Evolutionary conservation across 257 asterid genomes (phyloP).

Genomic region (Solanum peruvianum): DNA sequence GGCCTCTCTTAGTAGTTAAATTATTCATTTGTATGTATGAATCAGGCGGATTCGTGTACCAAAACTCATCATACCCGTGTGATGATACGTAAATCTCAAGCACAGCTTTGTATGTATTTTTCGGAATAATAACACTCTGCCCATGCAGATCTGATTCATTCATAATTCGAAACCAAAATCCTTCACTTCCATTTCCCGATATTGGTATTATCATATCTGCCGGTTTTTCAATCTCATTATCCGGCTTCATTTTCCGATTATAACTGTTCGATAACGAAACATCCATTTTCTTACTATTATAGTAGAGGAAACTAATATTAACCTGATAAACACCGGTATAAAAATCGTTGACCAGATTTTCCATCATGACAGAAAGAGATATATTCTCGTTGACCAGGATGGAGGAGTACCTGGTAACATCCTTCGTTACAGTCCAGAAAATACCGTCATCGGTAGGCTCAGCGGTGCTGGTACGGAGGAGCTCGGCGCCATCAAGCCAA

Average conservation of each 20-base stretch:
- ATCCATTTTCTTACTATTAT: slow-evolving; percentile 3
- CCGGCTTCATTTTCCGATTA: neutral
- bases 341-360: slow-evolving; percentile 50
- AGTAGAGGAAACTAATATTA: slow-evolving; percentile 54
- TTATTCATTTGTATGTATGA: slow-evolving; percentile 32
- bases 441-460: slow-evolving; percentile 45
- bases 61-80: slow-evolving; percentile 74
- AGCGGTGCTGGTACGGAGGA: slow-evolving; percentile 88
- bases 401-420: slow-evolving; percentile 56
- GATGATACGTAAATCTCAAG: slow-evolving; percentile 64
- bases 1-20: slow-evolving; percentile 33
- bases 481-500: slow-evolving; percentile 77
- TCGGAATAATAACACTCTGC: slow-evolving; percentile 38
- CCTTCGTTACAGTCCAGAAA: slow-evolving; percentile 63
- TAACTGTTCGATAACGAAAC: neutral
- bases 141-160: slow-evolving; percentile 33
- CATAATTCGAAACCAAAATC: slow-evolving; percentile 66
- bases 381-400: slow-evolving; percentile 36
- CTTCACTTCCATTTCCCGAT: slow-evolving; percentile 38
- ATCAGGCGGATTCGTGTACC: slow-evolving; percentile 92
- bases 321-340: slow-evolving; percentile 52
- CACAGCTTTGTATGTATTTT: slow-evolving; percentile 62
- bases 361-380: slow-evolving; percentile 67
- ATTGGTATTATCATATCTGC: slow-evolving; percentile 75
- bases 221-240: slow-evolving; percentile 27